Percentiles rank a stretch among this genome's conserved stretches.
These are phyloP conservation scores for Aethionema arabicum DNA, from an alignment of 345 rosid genomes.

Conservation along the genomic window DNA sequence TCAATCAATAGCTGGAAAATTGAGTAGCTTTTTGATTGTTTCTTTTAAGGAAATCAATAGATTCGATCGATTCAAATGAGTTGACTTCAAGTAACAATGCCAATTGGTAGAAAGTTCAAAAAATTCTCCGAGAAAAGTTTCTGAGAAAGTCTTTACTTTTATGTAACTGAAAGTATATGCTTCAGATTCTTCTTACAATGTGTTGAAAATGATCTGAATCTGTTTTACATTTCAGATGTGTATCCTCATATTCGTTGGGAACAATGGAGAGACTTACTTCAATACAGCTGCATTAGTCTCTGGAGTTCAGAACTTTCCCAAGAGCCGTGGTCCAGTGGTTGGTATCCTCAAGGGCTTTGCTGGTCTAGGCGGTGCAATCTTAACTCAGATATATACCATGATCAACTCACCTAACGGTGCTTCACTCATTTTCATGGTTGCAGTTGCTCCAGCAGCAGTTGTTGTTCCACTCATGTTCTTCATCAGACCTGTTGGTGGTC, in stretches of 20 bases:
- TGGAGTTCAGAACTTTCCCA: constrained; percentile 88
- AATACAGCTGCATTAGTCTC: constrained; percentile 84
- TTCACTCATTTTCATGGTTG: constrained; percentile 86
- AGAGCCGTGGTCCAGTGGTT: constrained; percentile 88
- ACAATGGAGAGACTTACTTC: constrained; percentile 93
- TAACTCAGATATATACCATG: constrained; percentile 71
- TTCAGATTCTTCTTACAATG: background rate
- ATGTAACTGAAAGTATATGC: no score
- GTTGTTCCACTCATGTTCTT: constrained; percentile 68
- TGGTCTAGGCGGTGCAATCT: constrained; percentile 81
- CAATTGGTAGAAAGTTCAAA: background rate
- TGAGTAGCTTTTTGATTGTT: background rate
- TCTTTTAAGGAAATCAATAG: no score
- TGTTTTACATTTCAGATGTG: constrained; percentile 64
- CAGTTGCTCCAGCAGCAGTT: constrained; percentile 79
- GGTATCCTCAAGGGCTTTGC: constrained; percentile 93
- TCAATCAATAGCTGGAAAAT: background rate
- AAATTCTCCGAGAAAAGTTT: no score
- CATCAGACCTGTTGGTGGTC: constrained; percentile 85
- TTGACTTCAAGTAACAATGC: background rate
- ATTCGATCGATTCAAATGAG: background rate
- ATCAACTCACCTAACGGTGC: constrained; percentile 75
- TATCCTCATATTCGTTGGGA: constrained; percentile 74
- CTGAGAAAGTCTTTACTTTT: no score
- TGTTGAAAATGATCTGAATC: constrained; percentile 27